Base-by-base conservation (phyloP, 805 yeast species). In the Barnettozyma vustinii region DNA sequence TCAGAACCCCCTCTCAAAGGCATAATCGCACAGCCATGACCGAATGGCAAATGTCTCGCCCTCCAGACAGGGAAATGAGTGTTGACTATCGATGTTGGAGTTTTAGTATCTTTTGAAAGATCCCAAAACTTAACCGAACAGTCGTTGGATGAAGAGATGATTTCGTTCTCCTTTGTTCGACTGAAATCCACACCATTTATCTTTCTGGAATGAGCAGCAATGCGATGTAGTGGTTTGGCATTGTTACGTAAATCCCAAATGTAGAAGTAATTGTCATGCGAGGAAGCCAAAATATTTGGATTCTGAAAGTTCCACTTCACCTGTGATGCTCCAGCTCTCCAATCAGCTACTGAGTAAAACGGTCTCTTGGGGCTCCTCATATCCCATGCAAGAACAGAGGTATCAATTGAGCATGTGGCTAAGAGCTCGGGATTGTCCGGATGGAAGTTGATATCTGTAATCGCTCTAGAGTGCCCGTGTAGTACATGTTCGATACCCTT, bases 271-370 rank as follows among this genome's bases (percentile, higher is more conserved):
- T 84, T 79, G 58, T 88, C 96, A 62, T 94, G 99, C 7, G 95
- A 76, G 1, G 94, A 83, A 0, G 97, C 97, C 25, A 94, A 60
- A 27, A 90, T 76, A 60, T 86, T 76, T 2, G 89, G 81, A 58
- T 91, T 83, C 40, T 74, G 72, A 54, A 80, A 80, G 63, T 85
- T 88, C 97, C 98, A 94, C 62, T 92, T 90, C 15, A 90, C 97
- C 64, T 92, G 98, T 0, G 96, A 80, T 3, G 97, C 96, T 2
- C 95, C 92, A 0, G 97, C 95, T 49, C 87, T 71, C 95, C 97
- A 94, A 61, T 92, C 96, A n/a, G 96, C 88, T 69, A 88, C 90
- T 42, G 81, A 75, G 50, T 76, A 75, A 4, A 80, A 83, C 0
- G 97, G 96, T 52, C 79, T 71, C 43, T 79, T 70, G 0, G 96